Conservation (phyloP, 371 early-diverging fungal genomes). For the Lichtheimia ornata region DNA sequence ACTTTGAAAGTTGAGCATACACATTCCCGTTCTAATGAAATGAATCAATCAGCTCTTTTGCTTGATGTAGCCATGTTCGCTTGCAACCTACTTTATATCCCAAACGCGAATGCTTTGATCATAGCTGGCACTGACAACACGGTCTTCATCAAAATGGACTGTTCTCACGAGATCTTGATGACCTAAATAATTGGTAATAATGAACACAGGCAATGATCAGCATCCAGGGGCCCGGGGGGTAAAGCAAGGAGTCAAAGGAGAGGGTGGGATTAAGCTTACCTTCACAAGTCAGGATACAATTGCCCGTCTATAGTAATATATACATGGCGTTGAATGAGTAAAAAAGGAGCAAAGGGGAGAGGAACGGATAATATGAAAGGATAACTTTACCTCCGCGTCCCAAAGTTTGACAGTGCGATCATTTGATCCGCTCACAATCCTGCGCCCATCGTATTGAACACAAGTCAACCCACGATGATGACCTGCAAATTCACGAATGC, state of each 20-base stretch:
- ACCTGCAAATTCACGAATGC: constrained; percentile 68
- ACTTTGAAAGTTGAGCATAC: constrained; percentile 63
- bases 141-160: constrained; percentile 68
- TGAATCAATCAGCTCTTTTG: background rate
- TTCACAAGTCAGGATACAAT: constrained; percentile 58
- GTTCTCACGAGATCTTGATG: constrained; percentile 95
- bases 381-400: constrained; percentile 67
- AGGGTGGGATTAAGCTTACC: constrained; percentile 12
- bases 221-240: too few relatives aligned
- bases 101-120: constrained; percentile 97
- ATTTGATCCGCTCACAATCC: constrained; percentile 92
- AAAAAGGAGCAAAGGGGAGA: background rate
- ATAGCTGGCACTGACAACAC: constrained; percentile 65
- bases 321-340: background rate
- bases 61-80: background rate
- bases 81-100: constrained; percentile 59
- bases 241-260: too few relatives aligned
- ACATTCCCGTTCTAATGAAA: constrained; percentile 30
- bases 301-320: constrained; percentile 60
- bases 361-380: background rate
- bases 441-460: constrained; percentile 89
- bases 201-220: too few relatives aligned
- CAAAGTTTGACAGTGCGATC: constrained; percentile 95
- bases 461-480: constrained; percentile 91
- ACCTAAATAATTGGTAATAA: constrained; percentile 49